Conservation (phyloP, 139 green algal species). For the Marvania coccoides region DNA sequence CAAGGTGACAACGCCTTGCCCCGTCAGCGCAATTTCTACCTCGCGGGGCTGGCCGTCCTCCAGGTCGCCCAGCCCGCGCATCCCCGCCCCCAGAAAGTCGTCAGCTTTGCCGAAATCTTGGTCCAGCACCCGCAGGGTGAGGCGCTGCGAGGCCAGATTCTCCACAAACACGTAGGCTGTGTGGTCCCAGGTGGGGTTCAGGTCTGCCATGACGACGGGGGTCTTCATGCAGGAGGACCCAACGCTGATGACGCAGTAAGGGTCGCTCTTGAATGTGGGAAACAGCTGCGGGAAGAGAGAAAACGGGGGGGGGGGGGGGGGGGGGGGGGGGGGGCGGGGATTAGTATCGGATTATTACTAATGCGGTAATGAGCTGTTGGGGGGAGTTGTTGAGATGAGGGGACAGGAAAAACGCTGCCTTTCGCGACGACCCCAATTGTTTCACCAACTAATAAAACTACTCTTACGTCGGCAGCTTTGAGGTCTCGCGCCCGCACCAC, state of each 20-base stretch:
- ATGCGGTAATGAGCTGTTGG: no score
- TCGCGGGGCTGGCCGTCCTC: background rate
- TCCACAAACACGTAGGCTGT: background rate
- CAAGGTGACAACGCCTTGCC: background rate
- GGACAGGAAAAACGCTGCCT: no score
- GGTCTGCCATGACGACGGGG: background rate
- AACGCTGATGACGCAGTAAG: background rate
- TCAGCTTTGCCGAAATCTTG: slow-evolving; percentile 4
- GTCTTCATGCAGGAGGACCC: background rate
- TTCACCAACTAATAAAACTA: background rate
- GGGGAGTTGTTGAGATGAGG: no score
- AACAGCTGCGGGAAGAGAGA: background rate
- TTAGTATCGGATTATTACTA: no score
- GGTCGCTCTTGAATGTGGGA: background rate
- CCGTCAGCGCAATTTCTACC: background rate
- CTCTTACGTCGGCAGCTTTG: background rate
- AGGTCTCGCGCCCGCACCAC: background rate
- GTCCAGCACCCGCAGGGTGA: slow-evolving; percentile 4
- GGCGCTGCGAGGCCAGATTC: background rate
- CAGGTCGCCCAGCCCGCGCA: slow-evolving; percentile 3
- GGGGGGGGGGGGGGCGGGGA: no score
- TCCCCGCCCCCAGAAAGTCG: background rate
- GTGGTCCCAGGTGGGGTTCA: slow-evolving; percentile 12
- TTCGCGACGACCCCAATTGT: no score
- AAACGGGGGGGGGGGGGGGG: no score